Conservation (phyloP, 1,139 yeast genomes). For the Magnusiomyces ingens region DNA sequence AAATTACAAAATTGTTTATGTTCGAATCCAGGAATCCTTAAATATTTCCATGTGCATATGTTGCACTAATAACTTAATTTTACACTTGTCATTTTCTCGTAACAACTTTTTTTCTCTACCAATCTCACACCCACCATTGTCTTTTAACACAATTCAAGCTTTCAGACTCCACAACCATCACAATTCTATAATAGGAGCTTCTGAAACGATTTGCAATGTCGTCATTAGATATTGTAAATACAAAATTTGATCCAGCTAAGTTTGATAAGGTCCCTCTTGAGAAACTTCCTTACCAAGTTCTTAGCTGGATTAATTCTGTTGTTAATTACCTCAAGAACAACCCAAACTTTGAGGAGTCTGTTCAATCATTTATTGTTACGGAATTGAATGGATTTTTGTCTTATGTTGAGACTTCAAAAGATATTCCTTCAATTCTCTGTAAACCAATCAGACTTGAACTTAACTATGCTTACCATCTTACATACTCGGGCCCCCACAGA, state of each 20-base stretch:
- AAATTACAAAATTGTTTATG: no score
- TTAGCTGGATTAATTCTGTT: slow-evolving; percentile 22
- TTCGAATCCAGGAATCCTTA: no score
- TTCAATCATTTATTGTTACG: slow-evolving; percentile 21
- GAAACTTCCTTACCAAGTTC: slow-evolving; percentile 20
- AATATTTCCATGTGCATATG: no score
- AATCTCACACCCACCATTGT: not conserved
- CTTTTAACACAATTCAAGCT: not conserved
- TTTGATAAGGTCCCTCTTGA: slow-evolving; percentile 21
- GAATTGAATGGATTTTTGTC: slow-evolving; percentile 21
- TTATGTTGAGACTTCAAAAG: slow-evolving; percentile 19
- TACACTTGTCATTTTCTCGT: no score
- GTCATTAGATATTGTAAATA: slow-evolving; percentile 2
- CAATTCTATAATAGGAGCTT: not conserved
- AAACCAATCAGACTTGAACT: slow-evolving; percentile 23
- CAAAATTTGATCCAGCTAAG: slow-evolving; percentile 20
- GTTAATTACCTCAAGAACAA: slow-evolving; percentile 15
- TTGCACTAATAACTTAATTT: no score
- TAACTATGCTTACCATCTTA: slow-evolving; percentile 20
- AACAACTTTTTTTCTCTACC: not conserved
- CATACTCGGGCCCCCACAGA: slow-evolving; percentile 19
- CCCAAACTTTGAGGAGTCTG: slow-evolving; percentile 16
- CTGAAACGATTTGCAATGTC: not conserved
- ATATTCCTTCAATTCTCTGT: slow-evolving; percentile 19
- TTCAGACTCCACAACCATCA: not conserved